Evolutionary conservation across 2,329 filamentous ascomycete species (phyloP), one percentile per base, ranked within the genome.

Genomic region (Tolypocladium cylindrosporum): DNA sequence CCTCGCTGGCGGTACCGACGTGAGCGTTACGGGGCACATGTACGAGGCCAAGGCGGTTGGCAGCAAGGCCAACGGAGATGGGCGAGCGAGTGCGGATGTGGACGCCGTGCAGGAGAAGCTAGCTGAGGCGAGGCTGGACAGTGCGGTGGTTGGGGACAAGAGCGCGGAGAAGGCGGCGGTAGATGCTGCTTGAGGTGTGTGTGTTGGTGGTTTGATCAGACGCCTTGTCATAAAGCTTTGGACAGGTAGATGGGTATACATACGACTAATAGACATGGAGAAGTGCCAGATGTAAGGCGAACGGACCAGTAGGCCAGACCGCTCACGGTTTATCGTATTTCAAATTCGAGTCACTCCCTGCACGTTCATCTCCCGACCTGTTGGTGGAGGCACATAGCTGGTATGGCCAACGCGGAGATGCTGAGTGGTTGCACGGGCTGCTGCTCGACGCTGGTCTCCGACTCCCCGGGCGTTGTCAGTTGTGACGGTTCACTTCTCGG

Each of bases 1-100:
- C 67, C 79, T 99, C n/a, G 84, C 85, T 62, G 93, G 93, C 6
- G 73, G 72, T 36, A 70, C 69, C 0, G 70, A 72, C 24, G 62
- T 64, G 37, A 74, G 73, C 62, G 61, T 73, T 59, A 66, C 64
- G 50, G 72, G 72, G 1, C 58, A 70, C 60, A 67, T 63, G 62
- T 71, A 69, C 55, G 64, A 62, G 11, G 36, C 37, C 36, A 39
- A 11, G 43, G 37, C 34, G 9, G 21, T 19, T n/a, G 55, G 24
- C 31, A 19, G 31, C 31, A 31, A 52, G 31, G 31, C 40, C 24
- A 13, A 37, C 27, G 21, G 19, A 21, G 16, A 2, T 19, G 7
- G 55, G 7, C n/a, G n/a, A 10, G 48, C 19, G 48, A 52, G 54
- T 19, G 41, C 40, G 41, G 61, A 58, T 36, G 64, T 65, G 1